Evolutionary conservation across 2,329 filamentous ascomycete species (phyloP).

Genomic region (Nannizziopsis barbatae): DNA sequence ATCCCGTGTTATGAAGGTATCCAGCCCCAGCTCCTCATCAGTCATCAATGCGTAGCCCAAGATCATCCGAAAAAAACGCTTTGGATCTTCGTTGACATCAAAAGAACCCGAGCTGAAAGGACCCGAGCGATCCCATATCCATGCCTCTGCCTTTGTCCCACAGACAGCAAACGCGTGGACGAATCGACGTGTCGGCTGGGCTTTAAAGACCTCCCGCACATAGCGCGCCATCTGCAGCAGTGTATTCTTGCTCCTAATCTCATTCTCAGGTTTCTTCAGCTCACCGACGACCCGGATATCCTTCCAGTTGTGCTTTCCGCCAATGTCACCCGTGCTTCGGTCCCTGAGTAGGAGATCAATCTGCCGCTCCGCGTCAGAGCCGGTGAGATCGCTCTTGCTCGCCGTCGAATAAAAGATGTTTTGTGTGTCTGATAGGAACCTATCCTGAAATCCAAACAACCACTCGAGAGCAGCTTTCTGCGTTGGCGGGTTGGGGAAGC

Average conservation of each 20-base stretch:
- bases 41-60: constrained; percentile 24
- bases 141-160: constrained; percentile 21
- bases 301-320: constrained; percentile 16
- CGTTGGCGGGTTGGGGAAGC: constrained; percentile 12
- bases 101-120: constrained; percentile 23
- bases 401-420: constrained; percentile 11
- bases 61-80: constrained; percentile 23
- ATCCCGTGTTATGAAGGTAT: constrained; percentile 21
- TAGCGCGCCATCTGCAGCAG: constrained; percentile 16
- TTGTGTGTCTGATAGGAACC: constrained; percentile 12
- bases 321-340: neutral
- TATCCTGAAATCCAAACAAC: constrained; percentile 16
- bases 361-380: constrained; percentile 14
- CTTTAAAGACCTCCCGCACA: constrained; percentile 12
- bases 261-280: constrained; percentile 11
- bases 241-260: constrained; percentile 12
- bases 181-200: constrained; percentile 23
- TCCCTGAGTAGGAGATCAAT: constrained; percentile 16
- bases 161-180: constrained; percentile 25
- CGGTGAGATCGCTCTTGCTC: constrained; percentile 10
- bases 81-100: constrained; percentile 24
- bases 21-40: constrained; percentile 24
- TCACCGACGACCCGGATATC: constrained; percentile 16
- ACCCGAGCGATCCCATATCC: constrained; percentile 28
- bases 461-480: constrained; percentile 12